Evolutionary conservation across 2,329 filamentous ascomycete genomes (phyloP).

Genomic region (Lasiodiplodia gonubiensis): DNA sequence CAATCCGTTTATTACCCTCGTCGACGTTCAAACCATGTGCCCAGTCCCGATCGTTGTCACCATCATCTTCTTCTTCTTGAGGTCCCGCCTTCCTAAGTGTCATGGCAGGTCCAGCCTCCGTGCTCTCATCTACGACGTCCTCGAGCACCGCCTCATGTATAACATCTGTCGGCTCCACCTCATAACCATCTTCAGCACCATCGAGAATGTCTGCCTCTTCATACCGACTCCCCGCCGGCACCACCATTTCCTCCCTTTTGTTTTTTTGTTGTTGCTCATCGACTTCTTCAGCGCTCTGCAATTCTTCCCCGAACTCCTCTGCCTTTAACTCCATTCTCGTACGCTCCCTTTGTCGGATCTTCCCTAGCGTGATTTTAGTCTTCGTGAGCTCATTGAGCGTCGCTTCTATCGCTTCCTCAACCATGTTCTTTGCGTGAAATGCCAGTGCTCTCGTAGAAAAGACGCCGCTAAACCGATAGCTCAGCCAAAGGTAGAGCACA

Average conservation of each 20-base stretch:
- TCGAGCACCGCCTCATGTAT: background rate
- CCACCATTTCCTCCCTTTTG: background rate
- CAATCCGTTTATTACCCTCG: background rate
- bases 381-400: constrained; percentile 39
- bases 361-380: background rate
- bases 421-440: constrained; percentile 76
- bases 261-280: background rate
- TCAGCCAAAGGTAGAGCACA: constrained; percentile 90
- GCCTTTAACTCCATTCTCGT: background rate
- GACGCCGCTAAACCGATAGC: constrained; percentile 82
- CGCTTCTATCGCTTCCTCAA: constrained; percentile 76
- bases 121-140: background rate
- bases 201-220: constrained; percentile 12
- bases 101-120: too few relatives aligned
- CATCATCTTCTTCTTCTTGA: background rate
- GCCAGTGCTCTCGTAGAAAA: constrained; percentile 78
- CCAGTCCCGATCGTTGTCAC: background rate
- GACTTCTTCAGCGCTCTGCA: background rate
- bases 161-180: constrained; percentile 8
- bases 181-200: background rate
- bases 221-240: background rate
- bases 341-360: background rate
- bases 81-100: background rate
- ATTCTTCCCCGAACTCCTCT: background rate
- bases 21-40: background rate